A percentile compares a stretch with the other conserved stretches of the same genome.
Conservation (phyloP, 2,329 filamentous ascomycete genomes). For the Penicillium psychrosexuale region DNA sequence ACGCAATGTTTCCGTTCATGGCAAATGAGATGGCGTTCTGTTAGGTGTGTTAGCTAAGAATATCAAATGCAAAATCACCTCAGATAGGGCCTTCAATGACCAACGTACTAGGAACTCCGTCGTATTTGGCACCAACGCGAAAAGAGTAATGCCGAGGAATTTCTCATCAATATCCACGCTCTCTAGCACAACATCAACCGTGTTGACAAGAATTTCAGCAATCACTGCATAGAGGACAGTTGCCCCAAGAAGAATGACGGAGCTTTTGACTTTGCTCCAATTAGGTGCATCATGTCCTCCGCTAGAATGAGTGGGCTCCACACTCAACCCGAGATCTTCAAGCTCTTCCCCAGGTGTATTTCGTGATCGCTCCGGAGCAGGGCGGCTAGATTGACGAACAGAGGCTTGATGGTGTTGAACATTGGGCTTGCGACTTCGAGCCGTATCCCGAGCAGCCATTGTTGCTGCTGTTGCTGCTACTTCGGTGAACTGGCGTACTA, state of each 20-base stretch:
- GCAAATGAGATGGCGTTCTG: constrained; percentile 98
- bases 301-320: constrained; percentile 44
- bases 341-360: constrained; percentile 39
- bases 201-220: constrained; percentile 94
- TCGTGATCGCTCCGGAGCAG: constrained; percentile 35
- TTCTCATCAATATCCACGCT: constrained; percentile 93
- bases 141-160: constrained; percentile 93
- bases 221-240: constrained; percentile 95
- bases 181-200: constrained; percentile 91
- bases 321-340: constrained; percentile 46
- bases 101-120: constrained; percentile 88
- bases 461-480: constrained; percentile 89
- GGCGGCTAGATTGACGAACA: constrained; percentile 35
- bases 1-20: constrained; percentile 98
- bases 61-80: neutral
- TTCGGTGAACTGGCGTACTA: constrained; percentile 86
- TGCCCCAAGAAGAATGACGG: constrained; percentile 80
- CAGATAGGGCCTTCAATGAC: neutral
- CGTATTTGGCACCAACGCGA: constrained; percentile 94
- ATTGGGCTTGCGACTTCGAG: constrained; percentile 52
- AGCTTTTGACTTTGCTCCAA: constrained; percentile 89
- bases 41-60: constrained; percentile 13
- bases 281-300: constrained; percentile 97
- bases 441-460: constrained; percentile 76
- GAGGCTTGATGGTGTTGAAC: constrained; percentile 31